Evolutionary conservation across 306 rosid species (phyloP), one percentile per base, ranked within the genome.

Genomic region (Sphenostylis stenocarpa): DNA sequence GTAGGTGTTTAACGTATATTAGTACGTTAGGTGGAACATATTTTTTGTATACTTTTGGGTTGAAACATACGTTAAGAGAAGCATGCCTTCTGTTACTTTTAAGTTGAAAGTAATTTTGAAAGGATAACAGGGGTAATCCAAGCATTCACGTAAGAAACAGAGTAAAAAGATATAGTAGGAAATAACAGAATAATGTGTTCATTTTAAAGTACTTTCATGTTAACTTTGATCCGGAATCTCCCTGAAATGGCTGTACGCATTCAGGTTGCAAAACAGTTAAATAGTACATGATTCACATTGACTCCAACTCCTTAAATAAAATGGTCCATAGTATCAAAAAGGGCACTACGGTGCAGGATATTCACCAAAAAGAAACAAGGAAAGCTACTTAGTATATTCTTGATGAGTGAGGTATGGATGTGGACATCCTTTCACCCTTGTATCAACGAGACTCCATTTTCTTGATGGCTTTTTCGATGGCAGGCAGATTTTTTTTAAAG

Each of bases 401-500:
- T 15, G 61, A 58, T 62, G 20, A 33, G 26, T 29, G 43, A 48
- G 36, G 47, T 3, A 63, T 26, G n/a, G 70, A 60, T 60, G 56
- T 60, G 56, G 5, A 19, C 8, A 74, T 20, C 36, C 21, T 28
- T 16, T 45, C 62, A 57, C 5, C 58, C 41, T 85, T 77, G 82
- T 41, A 73, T 21, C 24, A 28, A 49, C 83, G 69, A 19, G 97
- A 86, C 84, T 90, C 91, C 94, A 92, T 79, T 73, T 85, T 79
- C 84, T 80, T 61, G 58, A 90, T 87, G 77, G 97, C 97, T 53
- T 90, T 80, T 82, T 95, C 98, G 64, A 92, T 83, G 65, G 87
- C 97, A 70, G 97, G 92, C 36, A 90, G 70, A 70, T 81, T 92
- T 65, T 95, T 89, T 81, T 81, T 89, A 17, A 95, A 90, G 82